phyloP scores from a whole-genome alignment of 2,329 filamentous ascomycete species.

The Penicillium sp. region DNA sequence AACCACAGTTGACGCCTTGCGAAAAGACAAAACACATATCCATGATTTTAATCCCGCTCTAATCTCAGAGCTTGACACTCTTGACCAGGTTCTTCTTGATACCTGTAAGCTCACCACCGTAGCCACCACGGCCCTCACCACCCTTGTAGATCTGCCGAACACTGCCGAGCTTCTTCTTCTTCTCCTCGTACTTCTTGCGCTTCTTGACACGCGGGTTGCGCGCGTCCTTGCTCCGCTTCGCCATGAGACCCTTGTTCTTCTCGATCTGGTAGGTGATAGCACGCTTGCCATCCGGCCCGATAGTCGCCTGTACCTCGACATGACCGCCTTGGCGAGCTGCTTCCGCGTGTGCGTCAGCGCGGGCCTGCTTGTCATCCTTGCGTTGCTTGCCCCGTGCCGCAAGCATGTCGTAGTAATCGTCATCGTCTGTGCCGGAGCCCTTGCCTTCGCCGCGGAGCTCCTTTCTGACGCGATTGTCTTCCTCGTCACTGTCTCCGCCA shows the following conservation, averaged over 20 bases:
- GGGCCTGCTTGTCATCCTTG: constrained; percentile 75
- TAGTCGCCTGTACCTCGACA: constrained; percentile 65
- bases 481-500: constrained; percentile 69
- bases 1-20: constrained; percentile 21
- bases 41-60: constrained; percentile 15
- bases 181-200: constrained; percentile 92
- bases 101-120: constrained; percentile 89
- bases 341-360: constrained; percentile 56
- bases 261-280: constrained; percentile 91
- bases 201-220: constrained; percentile 97
- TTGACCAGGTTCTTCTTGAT: constrained; percentile 93
- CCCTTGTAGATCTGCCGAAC: constrained; percentile 85
- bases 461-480: constrained; percentile 58
- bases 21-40: constrained; percentile 16
- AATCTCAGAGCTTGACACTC: constrained; percentile 78
- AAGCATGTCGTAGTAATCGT: constrained; percentile 84
- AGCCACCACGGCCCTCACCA: constrained; percentile 79
- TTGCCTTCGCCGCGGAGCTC: constrained; percentile 44
- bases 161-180: constrained; percentile 93
- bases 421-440: constrained; percentile 44
- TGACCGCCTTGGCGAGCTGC: constrained; percentile 59
- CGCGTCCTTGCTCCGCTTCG: constrained; percentile 88
- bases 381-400: constrained; percentile 57
- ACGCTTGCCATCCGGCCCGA: constrained; percentile 83
- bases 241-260: constrained; percentile 95